phyloP scores from a whole-genome alignment of 768 basidiomycete genomes.

The Filobasidium floriforme region DNA sequence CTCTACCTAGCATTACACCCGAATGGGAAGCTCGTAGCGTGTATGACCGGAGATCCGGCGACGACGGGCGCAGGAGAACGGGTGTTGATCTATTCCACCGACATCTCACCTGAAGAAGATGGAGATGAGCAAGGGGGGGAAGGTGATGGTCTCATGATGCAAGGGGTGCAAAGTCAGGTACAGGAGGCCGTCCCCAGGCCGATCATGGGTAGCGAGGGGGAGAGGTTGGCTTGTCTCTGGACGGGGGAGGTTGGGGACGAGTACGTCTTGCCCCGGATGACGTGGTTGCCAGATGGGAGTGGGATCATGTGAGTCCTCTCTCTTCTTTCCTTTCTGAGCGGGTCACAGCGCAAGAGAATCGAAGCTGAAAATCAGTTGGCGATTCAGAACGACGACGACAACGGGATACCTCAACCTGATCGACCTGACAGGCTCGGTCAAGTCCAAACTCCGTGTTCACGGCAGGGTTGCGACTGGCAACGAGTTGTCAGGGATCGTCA shows the following conservation, averaged over 20 bases:
- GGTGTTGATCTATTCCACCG: constrained; percentile 38
- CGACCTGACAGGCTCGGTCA: constrained; percentile 29
- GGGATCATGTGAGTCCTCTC: constrained; percentile 37
- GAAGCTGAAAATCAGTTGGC: neutral
- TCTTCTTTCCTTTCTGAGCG: neutral
- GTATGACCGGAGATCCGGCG: constrained; percentile 43
- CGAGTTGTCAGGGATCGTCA: constrained; percentile 34
- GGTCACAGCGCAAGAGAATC: no score
- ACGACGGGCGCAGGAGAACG: constrained; percentile 35
- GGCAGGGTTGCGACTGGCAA: constrained; percentile 28
- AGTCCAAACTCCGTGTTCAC: constrained; percentile 35
- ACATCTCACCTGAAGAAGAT: no score
- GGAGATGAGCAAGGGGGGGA: constrained; percentile 1
- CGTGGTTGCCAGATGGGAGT: constrained; percentile 41
- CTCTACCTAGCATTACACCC: constrained; percentile 41
- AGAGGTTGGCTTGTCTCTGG: constrained; percentile 39
- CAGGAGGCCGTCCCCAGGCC: neutral
- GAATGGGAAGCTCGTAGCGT: constrained; percentile 36
- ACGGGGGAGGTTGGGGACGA: constrained; percentile 35
- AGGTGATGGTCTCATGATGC: neutral
- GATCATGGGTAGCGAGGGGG: neutral
- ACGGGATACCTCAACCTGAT: constrained; percentile 39
- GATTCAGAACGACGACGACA: constrained; percentile 35
- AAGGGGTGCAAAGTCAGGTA: neutral
- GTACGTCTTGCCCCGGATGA: constrained; percentile 41